Evolutionary conservation across 1,139 yeast genomes (phyloP), one percentile per base, ranked within the genome.

Genomic region (Hyphopichia buzzinii): DNA sequence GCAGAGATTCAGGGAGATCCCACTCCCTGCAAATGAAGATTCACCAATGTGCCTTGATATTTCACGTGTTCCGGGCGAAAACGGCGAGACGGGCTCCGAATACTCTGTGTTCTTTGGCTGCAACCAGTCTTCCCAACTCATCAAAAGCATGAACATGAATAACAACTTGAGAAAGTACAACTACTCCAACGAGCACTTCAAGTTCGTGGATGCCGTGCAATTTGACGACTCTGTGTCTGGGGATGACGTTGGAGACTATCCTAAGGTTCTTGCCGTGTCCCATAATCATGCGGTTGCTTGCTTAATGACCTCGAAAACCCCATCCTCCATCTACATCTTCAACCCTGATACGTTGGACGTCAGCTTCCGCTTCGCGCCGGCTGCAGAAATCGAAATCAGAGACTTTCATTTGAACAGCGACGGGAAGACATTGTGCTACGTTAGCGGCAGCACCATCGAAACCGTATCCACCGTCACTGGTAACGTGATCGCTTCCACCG

Each of bases 11-110:
- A 64, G 88, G 42, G 92, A 84, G 49, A 71, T 81, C 46, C 69
- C 73, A 1, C 60, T 84, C 42, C 79, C 80, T 5, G 66, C 76
- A 12, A 72, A 74, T 37, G 89, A 83, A 45, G 94, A 84, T 54
- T 79, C 86, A 4, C 94, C 94, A 4, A 83, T 84, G 54, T 79
- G 88, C 32, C 51, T 85, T 36, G 92, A 81, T 48, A 65, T 68
- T 28, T 71, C 73, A 21, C 48, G 44, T 24, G 46, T 50, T 23
- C 39, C 53, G 8, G 57, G 46, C 26, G 59, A 52, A 22, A 51
- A 46, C 5, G 49, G 43, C 14, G 42, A 40, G 3, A 15, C 8
- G 8, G 53, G 49, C n/a, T 57, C 64, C 23, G 69, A 72, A 36
- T 72, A 71, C 36, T 54, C 70, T 7, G 77, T 88, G 15, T 63